Evolutionary conservation across 2,329 filamentous ascomycete genomes (phyloP), one percentile per base, ranked within the genome.

Genomic region (Neofusicoccum cordaticola): DNA sequence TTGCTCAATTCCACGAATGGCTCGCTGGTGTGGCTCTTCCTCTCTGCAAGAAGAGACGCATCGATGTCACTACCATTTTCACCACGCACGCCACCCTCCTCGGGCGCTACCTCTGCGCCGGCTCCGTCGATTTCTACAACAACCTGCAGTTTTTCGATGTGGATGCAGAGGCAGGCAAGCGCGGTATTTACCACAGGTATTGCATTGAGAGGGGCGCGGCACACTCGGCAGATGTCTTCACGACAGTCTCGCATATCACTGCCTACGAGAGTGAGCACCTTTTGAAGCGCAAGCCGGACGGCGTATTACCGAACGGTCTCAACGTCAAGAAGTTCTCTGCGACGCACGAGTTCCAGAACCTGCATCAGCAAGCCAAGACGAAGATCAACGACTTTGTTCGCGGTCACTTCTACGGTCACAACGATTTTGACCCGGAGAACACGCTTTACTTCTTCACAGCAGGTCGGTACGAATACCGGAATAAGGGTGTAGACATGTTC

Each of bases 401-500:
- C 56, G 95, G 95, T 11, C 95, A 99, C 77, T 99, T 99, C 80
- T 98, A 98, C 75, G 95, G 95, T 11, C 93, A 98, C 80, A 96
- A 97, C 76, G 93, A 99, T 75, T 98, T 98, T 70, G 92, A 97
- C 67, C 88, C 93, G 13, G 93, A 98, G 66, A 97, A 98, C 79
- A 99, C 95, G 0, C 86, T 99, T 41, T 99, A 97, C 80, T 90
- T 98, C 80, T 99, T 99, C 83, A 99, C 93, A 3, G 91, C 95
- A 6, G 95, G 95, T 66, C 90, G 95, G 68, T 99, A 99, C 74
- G 95, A 99, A 79, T 99, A 94, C 84, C 85, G 95, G 69, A 99
- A 99, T 76, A 99, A 99, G 81, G 95, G 95, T 74, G 94, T 97
- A 9, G 95, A 99, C 79, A 98, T 99, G 95, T 99, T 98, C 79